These are phyloP conservation scores for Echeveria elegans DNA, from an alignment of 164 flowering plant species.

Conservation along the genomic window DNA sequence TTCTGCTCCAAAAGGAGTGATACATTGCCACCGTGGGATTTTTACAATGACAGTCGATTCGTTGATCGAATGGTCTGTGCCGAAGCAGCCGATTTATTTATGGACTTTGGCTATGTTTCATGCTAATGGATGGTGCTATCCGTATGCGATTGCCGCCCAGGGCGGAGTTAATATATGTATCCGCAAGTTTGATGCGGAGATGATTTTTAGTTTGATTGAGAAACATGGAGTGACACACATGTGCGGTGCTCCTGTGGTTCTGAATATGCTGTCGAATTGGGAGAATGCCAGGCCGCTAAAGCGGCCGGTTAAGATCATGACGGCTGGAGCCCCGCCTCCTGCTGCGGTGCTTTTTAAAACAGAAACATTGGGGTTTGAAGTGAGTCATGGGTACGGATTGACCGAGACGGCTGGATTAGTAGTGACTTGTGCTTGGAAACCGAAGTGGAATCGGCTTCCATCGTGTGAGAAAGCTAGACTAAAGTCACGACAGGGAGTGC, in stretches of 20 bases:
- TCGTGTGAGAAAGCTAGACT: not conserved
- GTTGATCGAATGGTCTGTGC: not conserved
- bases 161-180: not conserved
- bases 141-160: not conserved
- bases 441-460: not conserved
- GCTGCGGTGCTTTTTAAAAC: not conserved
- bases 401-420: not conserved
- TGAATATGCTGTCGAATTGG: not conserved
- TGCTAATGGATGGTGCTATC: not conserved
- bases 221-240: slow-evolving; percentile 3
- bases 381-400: not conserved
- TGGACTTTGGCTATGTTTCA: not conserved
- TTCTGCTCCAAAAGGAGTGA: no score
- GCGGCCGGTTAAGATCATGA: not conserved
- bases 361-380: not conserved
- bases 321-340: not conserved
- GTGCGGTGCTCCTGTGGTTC: not conserved
- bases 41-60: not conserved
- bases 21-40: no score
- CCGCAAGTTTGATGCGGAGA: not conserved
- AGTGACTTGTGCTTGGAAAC: not conserved
- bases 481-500: not conserved
- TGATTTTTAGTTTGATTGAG: not conserved
- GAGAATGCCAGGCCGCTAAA: not conserved
- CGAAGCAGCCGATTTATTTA: not conserved